Conservation (phyloP, 2,329 filamentous ascomycete species). For the Xylaria digitata region DNA sequence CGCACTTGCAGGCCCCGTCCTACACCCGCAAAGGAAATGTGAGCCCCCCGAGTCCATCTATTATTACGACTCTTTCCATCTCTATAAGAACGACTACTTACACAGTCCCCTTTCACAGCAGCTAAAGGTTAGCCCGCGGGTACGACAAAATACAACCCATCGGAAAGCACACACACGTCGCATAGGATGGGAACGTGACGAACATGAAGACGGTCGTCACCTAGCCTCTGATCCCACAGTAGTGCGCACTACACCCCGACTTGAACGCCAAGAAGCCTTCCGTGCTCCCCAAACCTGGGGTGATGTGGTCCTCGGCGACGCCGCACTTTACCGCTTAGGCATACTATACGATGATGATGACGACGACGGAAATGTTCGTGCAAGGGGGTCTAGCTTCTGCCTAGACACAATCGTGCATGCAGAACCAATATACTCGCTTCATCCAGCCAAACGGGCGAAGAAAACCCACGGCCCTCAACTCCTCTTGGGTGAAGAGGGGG, state of each 20-base stretch:
- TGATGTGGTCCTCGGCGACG: constrained; percentile 41
- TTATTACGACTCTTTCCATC: not conserved
- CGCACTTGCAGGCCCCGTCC: not conserved
- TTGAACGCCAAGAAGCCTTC: constrained; percentile 49
- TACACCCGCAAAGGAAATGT: constrained; percentile 21
- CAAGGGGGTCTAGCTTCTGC: constrained; percentile 41
- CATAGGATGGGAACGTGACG: constrained; percentile 28
- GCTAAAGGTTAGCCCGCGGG: not conserved
- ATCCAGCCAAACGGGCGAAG: constrained; percentile 41
- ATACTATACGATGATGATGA: constrained; percentile 47
- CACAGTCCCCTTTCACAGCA: not conserved
- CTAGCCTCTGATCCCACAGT: constrained; percentile 35
- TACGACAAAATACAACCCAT: not conserved
- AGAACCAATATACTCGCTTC: constrained; percentile 44
- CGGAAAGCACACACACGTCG: constrained; percentile 11
- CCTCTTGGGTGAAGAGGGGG: constrained; percentile 19
- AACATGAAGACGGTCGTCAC: constrained; percentile 32
- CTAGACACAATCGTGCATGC: constrained; percentile 44
- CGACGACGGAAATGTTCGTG: constrained; percentile 40
- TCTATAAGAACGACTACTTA: constrained; percentile 10
- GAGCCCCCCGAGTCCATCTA: constrained; percentile 1
- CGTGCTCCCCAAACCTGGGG: constrained; percentile 36
- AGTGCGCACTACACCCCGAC: constrained; percentile 36
- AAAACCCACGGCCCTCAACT: constrained; percentile 20
- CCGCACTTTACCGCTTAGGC: constrained; percentile 45